Conservation (phyloP, 192 early-diverging fungal species). For the Gamsiella multidivaricata region DNA sequence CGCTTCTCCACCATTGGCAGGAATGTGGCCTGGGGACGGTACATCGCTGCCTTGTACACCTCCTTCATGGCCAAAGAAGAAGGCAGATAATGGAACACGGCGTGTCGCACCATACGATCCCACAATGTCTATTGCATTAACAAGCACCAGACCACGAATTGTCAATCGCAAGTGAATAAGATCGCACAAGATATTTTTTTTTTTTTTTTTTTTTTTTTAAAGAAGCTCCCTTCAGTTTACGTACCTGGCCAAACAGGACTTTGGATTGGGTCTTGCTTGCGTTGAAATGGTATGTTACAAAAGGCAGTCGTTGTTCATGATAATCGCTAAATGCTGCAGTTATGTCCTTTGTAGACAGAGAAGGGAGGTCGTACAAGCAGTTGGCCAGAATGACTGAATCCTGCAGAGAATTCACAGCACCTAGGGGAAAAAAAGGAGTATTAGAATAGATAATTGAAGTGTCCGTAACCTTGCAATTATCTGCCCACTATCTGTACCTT, state of each 20-base stretch:
- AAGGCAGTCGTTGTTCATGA: not conserved
- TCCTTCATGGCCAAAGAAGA: not conserved
- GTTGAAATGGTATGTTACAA: not conserved
- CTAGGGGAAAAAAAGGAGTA: not conserved
- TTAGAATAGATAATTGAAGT: not conserved
- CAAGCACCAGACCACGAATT: not conserved
- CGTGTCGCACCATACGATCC: not conserved
- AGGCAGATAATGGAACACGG: constrained; percentile 6
- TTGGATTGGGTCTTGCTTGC: not conserved
- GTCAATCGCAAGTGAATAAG: not conserved
- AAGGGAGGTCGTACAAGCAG: constrained; percentile 10
- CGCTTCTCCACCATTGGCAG: not conserved
- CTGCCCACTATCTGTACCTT: not conserved
- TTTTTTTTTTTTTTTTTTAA: too few relatives aligned
- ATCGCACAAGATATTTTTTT: not conserved
- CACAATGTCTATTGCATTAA: constrained; percentile 1
- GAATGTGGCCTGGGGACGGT: constrained; percentile 3
- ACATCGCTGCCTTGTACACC: not conserved
- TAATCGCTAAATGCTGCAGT: not conserved
- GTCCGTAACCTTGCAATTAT: not conserved
- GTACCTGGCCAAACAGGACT: constrained; percentile 9
- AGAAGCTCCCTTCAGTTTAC: not conserved
- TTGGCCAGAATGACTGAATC: constrained; percentile 15
- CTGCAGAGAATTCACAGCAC: constrained; percentile 16
- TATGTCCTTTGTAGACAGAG: not conserved